Evolutionary conservation across 495 filamentous ascomycete genomes (phyloP), one percentile per base, ranked within the genome.

Genomic region (Penicillium longicatenatum): DNA sequence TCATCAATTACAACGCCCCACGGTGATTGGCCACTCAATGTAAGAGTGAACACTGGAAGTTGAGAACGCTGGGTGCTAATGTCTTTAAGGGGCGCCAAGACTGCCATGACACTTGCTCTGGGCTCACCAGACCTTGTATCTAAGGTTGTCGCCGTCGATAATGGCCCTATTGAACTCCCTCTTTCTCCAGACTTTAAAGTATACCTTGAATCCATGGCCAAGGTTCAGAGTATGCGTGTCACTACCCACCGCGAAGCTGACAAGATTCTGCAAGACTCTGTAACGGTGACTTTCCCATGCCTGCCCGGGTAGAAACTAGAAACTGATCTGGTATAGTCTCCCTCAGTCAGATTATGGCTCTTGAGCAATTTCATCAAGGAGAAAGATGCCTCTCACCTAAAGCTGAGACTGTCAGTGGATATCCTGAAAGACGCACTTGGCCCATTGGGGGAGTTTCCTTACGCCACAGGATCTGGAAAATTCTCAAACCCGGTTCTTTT

Each of bases 101-200:
- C 88, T 6, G 91, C 89, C 52, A 90, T 95, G 89, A 79, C 86
- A 0, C 76, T 95, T 35, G 86, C 89, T 29, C 80, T 96, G 17
- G 71, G 79, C 26, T 70, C 79, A 3, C 87, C 88, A 0, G 63
- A 79, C 8, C 73, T 86, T 1, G 71, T 93, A 37, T 70, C 70
- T 8, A 77, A 82, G 67, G 65, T 96, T 39, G 77, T 96, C 21
- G 74, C 89, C 3, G 88, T 95, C 5, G 91, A 96, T 74, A 96
- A 96, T 68, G 88, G 89, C 16, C 91, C 91, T 8, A 74, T 91
- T 12, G 86, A 92, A 70, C 85, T 84, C 6, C 80, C 75, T 3
- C 77, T 94, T 0, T 71, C 74, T 33, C 78, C 78, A 54, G 77
- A 86, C 52, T 96, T 96, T 61, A 78, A 76, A 2, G 81, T 78